These are phyloP conservation scores for Circinella minor DNA, from an alignment of 371 early-diverging fungal genomes.

Conservation along the genomic window DNA sequence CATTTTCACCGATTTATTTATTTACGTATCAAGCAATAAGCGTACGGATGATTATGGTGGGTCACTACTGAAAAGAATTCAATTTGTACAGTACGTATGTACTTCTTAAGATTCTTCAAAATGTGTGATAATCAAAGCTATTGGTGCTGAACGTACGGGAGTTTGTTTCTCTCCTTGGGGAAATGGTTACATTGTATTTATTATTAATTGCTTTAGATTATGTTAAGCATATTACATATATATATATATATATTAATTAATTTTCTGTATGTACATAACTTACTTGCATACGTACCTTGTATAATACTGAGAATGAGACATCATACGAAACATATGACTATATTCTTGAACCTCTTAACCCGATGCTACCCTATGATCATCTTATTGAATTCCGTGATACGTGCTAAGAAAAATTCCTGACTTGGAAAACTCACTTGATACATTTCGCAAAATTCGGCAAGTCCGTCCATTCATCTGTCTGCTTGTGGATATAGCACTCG, in stretches of 20 bases:
- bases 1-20: conserved; percentile 54
- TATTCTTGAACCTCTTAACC: conserved; percentile 23
- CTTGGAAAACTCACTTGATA: conserved; percentile 18
- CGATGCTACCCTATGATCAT: conserved; percentile 32
- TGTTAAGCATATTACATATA: too few relatives aligned
- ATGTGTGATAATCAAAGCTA: conserved; percentile 29
- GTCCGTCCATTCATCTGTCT: conserved; percentile 27
- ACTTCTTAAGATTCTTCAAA: conserved; percentile 20
- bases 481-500: conserved; percentile 34
- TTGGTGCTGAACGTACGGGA: conserved; percentile 22
- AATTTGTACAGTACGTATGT: conserved; percentile 51
- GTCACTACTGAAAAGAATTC: conserved; percentile 51
- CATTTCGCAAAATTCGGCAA: conserved; percentile 37
- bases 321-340: conserved; percentile 42
- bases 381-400: conserved; percentile 34
- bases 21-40: conserved; percentile 38
- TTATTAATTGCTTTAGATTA: too few relatives aligned
- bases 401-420: conserved; percentile 9
- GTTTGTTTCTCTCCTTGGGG: conserved; percentile 29
- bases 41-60: conserved; percentile 69
- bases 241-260: too few relatives aligned
- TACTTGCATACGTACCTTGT: too few relatives aligned
- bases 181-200: conserved; percentile 1
- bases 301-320: conserved; percentile 26
- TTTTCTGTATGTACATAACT: too few relatives aligned